Evolutionary conservation across 805 yeast genomes (phyloP).

Genomic region (Wickerhamomyces ciferrii): DNA sequence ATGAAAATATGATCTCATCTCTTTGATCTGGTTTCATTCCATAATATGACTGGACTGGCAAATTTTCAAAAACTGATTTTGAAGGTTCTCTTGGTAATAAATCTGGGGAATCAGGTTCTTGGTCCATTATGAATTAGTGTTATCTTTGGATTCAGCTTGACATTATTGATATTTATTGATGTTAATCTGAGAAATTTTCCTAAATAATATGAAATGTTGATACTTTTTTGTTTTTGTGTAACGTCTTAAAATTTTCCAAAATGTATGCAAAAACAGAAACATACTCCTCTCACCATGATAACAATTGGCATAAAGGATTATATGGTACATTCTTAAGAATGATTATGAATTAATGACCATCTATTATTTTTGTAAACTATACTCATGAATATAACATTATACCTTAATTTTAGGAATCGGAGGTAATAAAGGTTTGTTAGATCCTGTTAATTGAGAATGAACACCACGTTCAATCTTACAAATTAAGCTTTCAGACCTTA

Average conservation of each 20-base stretch:
- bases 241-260: no score
- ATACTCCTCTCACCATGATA: no score
- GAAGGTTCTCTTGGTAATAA: neutral
- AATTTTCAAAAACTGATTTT: no score
- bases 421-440: slow-evolving; percentile 1
- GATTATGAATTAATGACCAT: no score
- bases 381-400: neutral
- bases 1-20: neutral
- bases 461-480: slow-evolving; percentile 46
- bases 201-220: no score
- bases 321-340: no score
- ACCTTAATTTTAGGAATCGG: slow-evolving; percentile 1
- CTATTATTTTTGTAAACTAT: neutral
- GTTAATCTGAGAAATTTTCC: no score
- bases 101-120: neutral
- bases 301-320: no score
- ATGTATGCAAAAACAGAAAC: no score
- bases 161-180: no score
- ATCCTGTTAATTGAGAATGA: slow-evolving; percentile 7
- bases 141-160: no score
- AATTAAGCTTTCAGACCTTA: slow-evolving; percentile 41
- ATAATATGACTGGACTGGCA: neutral
- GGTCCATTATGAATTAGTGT: no score
- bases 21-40: neutral
- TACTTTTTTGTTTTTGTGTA: neutral